Percentiles rank a stretch among this genome's conserved stretches.
These are phyloP conservation scores for fission yeast (Schizosaccharomyces pombe) DNA, from an alignment of 805 yeast species.

Conservation along the genomic window DNA sequence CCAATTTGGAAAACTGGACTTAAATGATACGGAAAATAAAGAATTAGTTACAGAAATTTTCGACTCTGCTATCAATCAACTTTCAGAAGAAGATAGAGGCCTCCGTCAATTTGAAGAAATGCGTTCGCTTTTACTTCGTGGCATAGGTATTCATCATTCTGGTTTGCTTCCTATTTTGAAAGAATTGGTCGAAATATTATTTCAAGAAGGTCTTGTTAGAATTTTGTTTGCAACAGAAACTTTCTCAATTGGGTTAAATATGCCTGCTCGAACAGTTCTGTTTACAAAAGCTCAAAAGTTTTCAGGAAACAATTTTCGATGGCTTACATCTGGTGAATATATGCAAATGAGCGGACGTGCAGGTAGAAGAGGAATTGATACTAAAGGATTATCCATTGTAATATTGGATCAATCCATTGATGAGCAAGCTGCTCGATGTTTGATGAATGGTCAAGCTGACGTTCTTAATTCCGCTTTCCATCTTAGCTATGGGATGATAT, in stretches of 20 bases:
- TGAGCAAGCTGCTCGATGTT: slow-evolving; percentile 94
- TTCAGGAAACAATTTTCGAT: slow-evolving; percentile 93
- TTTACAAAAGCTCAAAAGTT: slow-evolving; percentile 92
- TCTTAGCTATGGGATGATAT: slow-evolving; percentile 87
- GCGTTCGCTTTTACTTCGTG: slow-evolving; percentile 69
- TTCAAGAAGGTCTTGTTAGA: slow-evolving; percentile 88
- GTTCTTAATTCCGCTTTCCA: slow-evolving; percentile 93
- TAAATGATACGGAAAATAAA: slow-evolving; percentile 82
- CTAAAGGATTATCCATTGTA: slow-evolving; percentile 95
- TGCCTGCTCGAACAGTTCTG: slow-evolving; percentile 98
- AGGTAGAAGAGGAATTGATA: slow-evolving; percentile 97
- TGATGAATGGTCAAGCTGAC: slow-evolving; percentile 98
- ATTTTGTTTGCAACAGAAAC: slow-evolving; percentile 96
- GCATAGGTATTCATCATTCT: slow-evolving; percentile 96
- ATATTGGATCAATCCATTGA: slow-evolving; percentile 99
- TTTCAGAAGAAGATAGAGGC: slow-evolving; percentile 77
- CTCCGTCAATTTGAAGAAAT: slow-evolving; percentile 86
- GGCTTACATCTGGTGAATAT: slow-evolving; percentile 99
- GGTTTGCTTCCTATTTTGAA: slow-evolving; percentile 82
- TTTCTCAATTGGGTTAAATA: slow-evolving; percentile 88
- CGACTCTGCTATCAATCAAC: slow-evolving; percentile 63
- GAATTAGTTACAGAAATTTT: slow-evolving; percentile 75
- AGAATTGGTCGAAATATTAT: slow-evolving; percentile 83
- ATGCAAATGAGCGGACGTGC: slow-evolving; percentile 99
- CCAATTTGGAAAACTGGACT: slow-evolving; percentile 86